Base-by-base conservation (phyloP, 768 basidiomycete species). In the Tylopilus intermedius region DNA sequence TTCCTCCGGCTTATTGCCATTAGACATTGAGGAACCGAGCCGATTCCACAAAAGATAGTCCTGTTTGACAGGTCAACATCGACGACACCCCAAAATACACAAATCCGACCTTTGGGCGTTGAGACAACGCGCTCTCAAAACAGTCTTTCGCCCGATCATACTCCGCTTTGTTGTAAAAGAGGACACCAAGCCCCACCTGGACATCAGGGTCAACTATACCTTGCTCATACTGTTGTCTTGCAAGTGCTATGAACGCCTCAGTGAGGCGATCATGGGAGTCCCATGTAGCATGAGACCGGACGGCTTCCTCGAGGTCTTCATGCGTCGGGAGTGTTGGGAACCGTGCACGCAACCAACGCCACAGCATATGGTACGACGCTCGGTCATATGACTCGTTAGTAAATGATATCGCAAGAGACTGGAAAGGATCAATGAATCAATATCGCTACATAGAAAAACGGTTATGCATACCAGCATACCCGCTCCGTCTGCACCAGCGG, bases 31-130 rank as follows among this genome's bases (percentile, higher is more conserved):
- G 2, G 94, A 96, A 5, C 96, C 96, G 13, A 96, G 74, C 47
- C 96, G 77, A 68, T 99, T 99, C 96, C 96, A 99, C 11, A 98
- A 69, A 5, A 93, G 73, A 68, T 93, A 98, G 70, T 99, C 96
- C 88, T 82, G 54, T 14, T 14, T 37, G 15, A 21, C 9, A 29
- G 18, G 39, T 50, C 27, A 49, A 50, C 41, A 37, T 27, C n/a
- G 18, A 42, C 6, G 29, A 39, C 10, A 33, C 37, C 4, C 6
- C 21, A 35, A 50, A 37, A 33, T 50, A 21, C 21, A 15, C 14
- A 18, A 32, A 55, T 33, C 77, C 59, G 56, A 84, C 85, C 52
- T 81, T 82, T 5, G 96, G 95, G 32, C 86, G 77, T 22, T 81
- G 80, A 32, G 82, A 79, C 45, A 99, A 71, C 0, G 94, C 95